Evolutionary conservation across 164 flowering plant species (phyloP).

Genomic region (Dillenia suffruticosa): DNA sequence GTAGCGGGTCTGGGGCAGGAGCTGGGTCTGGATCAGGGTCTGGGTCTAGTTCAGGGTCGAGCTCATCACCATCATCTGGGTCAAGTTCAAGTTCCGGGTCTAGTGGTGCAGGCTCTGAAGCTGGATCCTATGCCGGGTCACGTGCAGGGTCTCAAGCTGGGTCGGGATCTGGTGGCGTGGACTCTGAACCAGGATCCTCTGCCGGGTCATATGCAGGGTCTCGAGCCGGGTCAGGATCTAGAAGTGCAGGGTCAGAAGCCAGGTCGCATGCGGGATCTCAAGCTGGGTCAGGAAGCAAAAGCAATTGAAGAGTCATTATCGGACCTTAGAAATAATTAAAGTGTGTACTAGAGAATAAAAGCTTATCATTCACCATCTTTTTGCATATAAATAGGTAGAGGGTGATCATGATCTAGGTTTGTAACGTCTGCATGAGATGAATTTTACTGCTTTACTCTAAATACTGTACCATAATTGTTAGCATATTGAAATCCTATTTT

Average conservation of each 20-base stretch:
- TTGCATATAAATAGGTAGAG: too few species aligned
- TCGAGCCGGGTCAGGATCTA: background rate
- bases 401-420: too few species aligned
- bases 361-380: too few species aligned
- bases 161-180: background rate
- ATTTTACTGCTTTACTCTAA: too few species aligned
- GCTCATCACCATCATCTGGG: conserved; percentile 2
- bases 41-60: conserved; percentile 4
- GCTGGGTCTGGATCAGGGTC: conserved; percentile 22
- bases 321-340: too few species aligned
- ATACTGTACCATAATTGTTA: too few species aligned
- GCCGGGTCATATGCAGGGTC: background rate
- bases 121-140: background rate
- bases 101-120: conserved; percentile 4
- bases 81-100: background rate
- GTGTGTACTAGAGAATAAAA: too few species aligned
- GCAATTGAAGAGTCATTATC: too few species aligned
- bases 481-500: too few species aligned
- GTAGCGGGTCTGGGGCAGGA: conserved; percentile 15
- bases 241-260: background rate
- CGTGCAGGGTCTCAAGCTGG: background rate
- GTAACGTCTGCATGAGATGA: too few species aligned
- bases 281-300: background rate
- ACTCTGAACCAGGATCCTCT: background rate
- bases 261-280: background rate